These are phyloP conservation scores for Geranium rotundifolium DNA, from an alignment of 345 rosid genomes.

Conservation along the genomic window DNA sequence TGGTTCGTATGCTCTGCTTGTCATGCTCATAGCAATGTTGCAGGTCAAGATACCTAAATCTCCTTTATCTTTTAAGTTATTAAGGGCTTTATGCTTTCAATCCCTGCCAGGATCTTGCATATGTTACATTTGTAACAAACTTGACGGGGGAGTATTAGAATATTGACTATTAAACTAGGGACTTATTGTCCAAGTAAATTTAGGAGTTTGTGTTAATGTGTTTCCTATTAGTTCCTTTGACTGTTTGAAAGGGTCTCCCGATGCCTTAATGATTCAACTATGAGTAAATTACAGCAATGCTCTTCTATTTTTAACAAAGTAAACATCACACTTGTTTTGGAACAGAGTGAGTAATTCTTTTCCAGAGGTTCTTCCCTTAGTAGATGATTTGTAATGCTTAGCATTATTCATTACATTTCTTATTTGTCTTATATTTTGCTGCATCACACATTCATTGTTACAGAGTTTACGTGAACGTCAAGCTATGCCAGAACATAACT, in stretches of 20 bases:
- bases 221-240: too few species aligned
- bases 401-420: neutral
- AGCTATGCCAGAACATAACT: slow-evolving; percentile 52
- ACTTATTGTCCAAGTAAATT: too few species aligned
- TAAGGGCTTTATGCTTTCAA: neutral
- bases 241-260: too few species aligned
- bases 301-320: neutral
- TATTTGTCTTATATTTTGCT: neutral
- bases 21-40: slow-evolving; percentile 78
- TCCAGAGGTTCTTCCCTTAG: neutral
- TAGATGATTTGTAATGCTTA: neutral
- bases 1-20: slow-evolving; percentile 85
- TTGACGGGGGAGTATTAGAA: too few species aligned
- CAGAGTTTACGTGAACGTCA: slow-evolving; percentile 49
- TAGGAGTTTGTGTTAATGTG: too few species aligned
- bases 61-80: neutral
- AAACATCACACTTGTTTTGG: too few species aligned
- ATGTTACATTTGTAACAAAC: neutral
- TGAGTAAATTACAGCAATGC: neutral
- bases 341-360: neutral
- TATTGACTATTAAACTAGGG: too few species aligned
- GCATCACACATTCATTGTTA: slow-evolving; percentile 6
- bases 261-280: neutral
- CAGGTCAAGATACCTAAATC: slow-evolving; percentile 32
- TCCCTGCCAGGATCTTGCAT: neutral